These are phyloP conservation scores for Saturnispora sanitii DNA, from an alignment of 805 yeast genomes.

Conservation along the genomic window DNA sequence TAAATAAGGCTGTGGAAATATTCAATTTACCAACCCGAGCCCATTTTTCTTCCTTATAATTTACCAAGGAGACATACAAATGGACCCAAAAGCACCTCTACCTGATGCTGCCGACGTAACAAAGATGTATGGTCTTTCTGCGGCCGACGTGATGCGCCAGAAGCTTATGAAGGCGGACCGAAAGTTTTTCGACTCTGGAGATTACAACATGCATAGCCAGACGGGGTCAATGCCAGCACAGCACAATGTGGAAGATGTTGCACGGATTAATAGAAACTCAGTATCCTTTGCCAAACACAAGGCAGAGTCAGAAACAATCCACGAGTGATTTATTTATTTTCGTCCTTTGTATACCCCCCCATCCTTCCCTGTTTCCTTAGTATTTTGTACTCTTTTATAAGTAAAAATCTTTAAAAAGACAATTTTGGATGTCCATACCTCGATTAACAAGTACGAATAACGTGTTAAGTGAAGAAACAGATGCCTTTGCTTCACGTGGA, in stretches of 20 bases:
- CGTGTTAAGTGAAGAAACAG: neutral
- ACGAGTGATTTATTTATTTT: neutral
- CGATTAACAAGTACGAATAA: neutral
- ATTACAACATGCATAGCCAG: constrained; percentile 9
- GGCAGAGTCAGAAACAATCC: neutral
- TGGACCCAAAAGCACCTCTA: constrained; percentile 9
- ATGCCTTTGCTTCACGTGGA: neutral
- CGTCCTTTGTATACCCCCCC: neutral
- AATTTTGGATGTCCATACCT: constrained; percentile 1
- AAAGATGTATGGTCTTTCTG: constrained; percentile 8
- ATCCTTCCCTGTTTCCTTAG: neutral
- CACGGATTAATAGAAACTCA: constrained; percentile 8
- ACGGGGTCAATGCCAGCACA: constrained; percentile 9
- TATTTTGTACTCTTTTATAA: constrained; percentile 1
- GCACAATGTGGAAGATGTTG: constrained; percentile 8
- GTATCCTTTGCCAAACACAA: constrained; percentile 9
- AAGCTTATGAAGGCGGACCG: constrained; percentile 8
- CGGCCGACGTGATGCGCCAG: constrained; percentile 8
- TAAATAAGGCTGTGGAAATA: neutral
- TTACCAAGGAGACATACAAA: neutral
- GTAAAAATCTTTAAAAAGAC: neutral
- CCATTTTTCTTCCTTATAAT: neutral
- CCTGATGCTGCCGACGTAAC: neutral
- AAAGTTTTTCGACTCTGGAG: constrained; percentile 9
- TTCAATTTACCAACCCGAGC: neutral